Percentiles rank a stretch among this genome's conserved stretches.
phyloP scores from a whole-genome alignment of 2,329 filamentous ascomycete species.

The Neofusicoccum laricinum region DNA sequence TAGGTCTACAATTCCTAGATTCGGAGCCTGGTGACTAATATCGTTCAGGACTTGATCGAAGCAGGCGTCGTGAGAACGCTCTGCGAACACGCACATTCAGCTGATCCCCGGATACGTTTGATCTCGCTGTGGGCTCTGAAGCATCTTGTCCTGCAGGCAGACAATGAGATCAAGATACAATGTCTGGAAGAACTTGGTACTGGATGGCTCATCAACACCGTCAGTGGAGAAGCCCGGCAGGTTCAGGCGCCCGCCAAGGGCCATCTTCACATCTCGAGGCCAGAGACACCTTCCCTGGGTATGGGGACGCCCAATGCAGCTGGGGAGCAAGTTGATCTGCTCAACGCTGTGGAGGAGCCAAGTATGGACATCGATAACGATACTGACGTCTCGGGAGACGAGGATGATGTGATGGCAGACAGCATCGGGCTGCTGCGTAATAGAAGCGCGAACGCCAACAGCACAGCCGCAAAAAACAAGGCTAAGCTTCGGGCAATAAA shows the following conservation, averaged over 20 bases:
- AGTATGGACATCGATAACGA: constrained; percentile 41
- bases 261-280: constrained; percentile 25
- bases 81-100: constrained; percentile 80
- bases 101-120: constrained; percentile 73
- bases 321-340: constrained; percentile 58
- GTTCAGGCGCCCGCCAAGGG: constrained; percentile 33
- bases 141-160: constrained; percentile 74
- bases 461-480: constrained; percentile 32
- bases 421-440: constrained; percentile 31
- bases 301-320: constrained; percentile 59
- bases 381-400: constrained; percentile 27
- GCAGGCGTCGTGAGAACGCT: constrained; percentile 72
- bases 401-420: constrained; percentile 47
- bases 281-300: constrained; percentile 33
- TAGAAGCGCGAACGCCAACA: constrained; percentile 31
- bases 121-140: constrained; percentile 94
- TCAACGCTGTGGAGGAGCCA: constrained; percentile 51
- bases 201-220: constrained; percentile 76
- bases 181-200: constrained; percentile 75
- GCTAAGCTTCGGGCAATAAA: constrained; percentile 46
- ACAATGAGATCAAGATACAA: constrained; percentile 69
- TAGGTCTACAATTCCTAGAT: constrained; percentile 45
- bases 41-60: constrained; percentile 63
- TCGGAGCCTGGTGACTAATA: constrained; percentile 19
- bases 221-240: constrained; percentile 48